A percentile compares a stretch with the other conserved stretches of the same genome.
Conservation (phyloP, 2,329 filamentous ascomycete species). For the Dactylonectria macrodidyma region DNA sequence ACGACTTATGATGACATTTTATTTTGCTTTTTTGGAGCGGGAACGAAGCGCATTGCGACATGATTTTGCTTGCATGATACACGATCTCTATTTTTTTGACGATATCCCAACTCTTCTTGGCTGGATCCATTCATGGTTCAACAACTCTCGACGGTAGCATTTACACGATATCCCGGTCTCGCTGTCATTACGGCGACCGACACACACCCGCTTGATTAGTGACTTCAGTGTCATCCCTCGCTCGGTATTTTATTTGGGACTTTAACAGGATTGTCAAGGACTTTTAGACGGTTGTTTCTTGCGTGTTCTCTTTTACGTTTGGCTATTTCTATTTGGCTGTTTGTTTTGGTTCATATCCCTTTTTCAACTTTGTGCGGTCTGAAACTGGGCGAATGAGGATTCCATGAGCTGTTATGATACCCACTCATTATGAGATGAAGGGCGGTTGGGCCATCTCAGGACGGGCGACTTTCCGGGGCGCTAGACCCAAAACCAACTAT, state of each 20-base stretch:
- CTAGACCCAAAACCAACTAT: slow-evolving; percentile 4
- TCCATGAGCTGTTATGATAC: slow-evolving; percentile 46
- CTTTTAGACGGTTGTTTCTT: slow-evolving; percentile 34
- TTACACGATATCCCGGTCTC: slow-evolving; percentile 32
- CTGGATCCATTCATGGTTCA: slow-evolving; percentile 17
- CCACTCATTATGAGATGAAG: slow-evolving; percentile 42
- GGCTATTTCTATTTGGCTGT: slow-evolving; percentile 15
- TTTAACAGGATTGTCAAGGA: slow-evolving; percentile 20
- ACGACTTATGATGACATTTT: slow-evolving; percentile 44
- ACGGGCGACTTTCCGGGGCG: slow-evolving; percentile 19
- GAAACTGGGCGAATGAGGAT: slow-evolving; percentile 29
- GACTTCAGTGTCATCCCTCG: slow-evolving; percentile 21
- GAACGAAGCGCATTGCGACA: slow-evolving; percentile 41
- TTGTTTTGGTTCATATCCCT: slow-evolving; percentile 27
- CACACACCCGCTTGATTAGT: slow-evolving; percentile 23
- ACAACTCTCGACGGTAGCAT: slow-evolving; percentile 32
- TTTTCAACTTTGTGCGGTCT: slow-evolving; percentile 21
- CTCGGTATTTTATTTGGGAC: slow-evolving; percentile 8
- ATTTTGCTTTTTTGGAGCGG: slow-evolving; percentile 39
- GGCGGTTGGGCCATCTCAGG: slow-evolving; percentile 12
- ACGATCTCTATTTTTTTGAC: slow-evolving; percentile 38
- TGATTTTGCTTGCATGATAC: slow-evolving; percentile 42
- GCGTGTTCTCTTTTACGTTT: slow-evolving; percentile 10
- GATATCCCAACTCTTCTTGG: slow-evolving; percentile 38
- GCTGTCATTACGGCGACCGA: slow-evolving; percentile 16